Conservation (phyloP, 31 red algal species). For the Bonnemaisonia californica region DNA sequence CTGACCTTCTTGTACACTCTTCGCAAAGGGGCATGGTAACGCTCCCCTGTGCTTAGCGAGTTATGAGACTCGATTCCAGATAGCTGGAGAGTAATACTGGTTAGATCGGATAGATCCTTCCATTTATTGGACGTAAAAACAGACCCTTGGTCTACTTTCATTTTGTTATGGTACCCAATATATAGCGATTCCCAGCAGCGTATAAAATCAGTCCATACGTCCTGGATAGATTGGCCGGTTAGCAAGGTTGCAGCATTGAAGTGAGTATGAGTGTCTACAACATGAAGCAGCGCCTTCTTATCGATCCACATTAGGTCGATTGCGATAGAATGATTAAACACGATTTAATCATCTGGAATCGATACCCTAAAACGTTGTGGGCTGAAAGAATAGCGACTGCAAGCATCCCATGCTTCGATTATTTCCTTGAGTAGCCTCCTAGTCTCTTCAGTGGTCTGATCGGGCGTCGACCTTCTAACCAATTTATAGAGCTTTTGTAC, state of each 20-base stretch:
- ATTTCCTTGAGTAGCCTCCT: background rate
- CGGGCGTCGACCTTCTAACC: background rate
- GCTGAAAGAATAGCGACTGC: background rate
- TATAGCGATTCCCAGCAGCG: conserved; percentile 21
- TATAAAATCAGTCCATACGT: conserved; percentile 15
- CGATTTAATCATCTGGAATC: background rate
- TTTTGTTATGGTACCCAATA: conserved; percentile 2
- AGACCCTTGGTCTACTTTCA: background rate
- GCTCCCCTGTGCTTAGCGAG: background rate
- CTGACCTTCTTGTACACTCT: conserved; percentile 9
- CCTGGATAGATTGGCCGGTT: background rate
- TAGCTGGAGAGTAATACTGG: background rate
- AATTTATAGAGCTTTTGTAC: conserved; percentile 15
- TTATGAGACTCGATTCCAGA: conserved; percentile 25
- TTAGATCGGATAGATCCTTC: background rate
- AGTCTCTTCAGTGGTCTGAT: conserved; percentile 1
- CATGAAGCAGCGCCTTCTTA: background rate
- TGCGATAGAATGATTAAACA: conserved; percentile 17
- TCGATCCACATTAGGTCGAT: conserved; percentile 22
- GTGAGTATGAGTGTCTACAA: conserved; percentile 24
- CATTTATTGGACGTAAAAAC: background rate
- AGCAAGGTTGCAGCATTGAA: conserved; percentile 22
- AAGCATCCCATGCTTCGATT: background rate
- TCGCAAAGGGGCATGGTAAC: conserved; percentile 26
- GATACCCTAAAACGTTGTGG: conserved; percentile 15